Evolutionary conservation across 225 moss, liverwort and hornwort species (phyloP), one percentile per base, ranked within the genome.

Genomic region (Rhytidiadelphus loreus): DNA sequence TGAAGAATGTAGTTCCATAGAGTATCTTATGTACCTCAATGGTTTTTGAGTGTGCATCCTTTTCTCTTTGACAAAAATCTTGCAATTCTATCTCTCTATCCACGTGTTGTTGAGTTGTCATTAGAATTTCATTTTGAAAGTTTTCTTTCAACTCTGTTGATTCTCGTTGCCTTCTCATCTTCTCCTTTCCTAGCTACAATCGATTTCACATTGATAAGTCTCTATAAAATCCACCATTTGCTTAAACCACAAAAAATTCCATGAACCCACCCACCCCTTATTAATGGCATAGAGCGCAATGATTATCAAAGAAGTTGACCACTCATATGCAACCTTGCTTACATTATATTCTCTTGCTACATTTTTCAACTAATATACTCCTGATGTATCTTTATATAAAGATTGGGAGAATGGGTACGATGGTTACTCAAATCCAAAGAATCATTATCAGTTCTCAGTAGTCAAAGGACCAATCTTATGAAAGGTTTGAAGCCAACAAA

Each of bases 51-150:
- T 94, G 88, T 52, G 88, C 89, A 22, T 90, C 90, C 37, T 87
- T 92, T 88, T 92, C 92, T 44, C 84, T 90, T 11, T 88, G 89
- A 86, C 87, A 92, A 16, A 92, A 77, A 15, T 91, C 89, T 89
- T 94, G 94, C 56, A 92, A 55, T 77, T 91, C 92, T 80, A 94
- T 63, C 77, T 94, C 94, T 46, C 92, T 89, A 52, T 89, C 89
- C 58, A 91, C 55, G 19, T 92, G 91, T 84, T 94, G 90, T 23
- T 94, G 92, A 41, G 89, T 88, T 58, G 91, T 77, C 16, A 32
- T 87, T 46, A 92, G 12, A 43, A 90, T 63, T 89, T 94, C 91
- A 81, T 84, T 91, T 46, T 90, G 92, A 60, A 91, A 83, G 48
- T 84, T 90, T 7, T 94, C 91, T 78, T 88, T 91, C 70, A 94